Evolutionary conservation across 2,329 filamentous ascomycete species (phyloP), one percentile per base, ranked within the genome.

Genomic region (Aspergillus thermomutatus): DNA sequence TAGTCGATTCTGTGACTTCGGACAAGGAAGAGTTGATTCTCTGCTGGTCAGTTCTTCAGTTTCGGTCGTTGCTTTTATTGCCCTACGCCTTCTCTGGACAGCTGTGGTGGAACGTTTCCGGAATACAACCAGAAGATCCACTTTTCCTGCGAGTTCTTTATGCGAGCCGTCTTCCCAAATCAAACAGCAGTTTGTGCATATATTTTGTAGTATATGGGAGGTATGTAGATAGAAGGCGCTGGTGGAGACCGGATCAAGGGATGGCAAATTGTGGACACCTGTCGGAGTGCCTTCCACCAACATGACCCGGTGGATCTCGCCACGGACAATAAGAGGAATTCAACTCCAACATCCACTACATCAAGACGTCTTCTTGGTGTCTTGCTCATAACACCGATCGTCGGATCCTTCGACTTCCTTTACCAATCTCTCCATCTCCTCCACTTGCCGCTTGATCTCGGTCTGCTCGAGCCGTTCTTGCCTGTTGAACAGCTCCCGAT

Each of bases 331-430:
- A 26, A 47, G 11, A n/a, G 6, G 11, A 31, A 47, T 14, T 26
- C 6, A 2, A 27, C 5, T n/a, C n/a, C n/a, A 9, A 48, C 25
- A 37, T 1, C 1, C 17, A 6, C 31, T 19, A 40, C 9, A 46
- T 45, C 47, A 58, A 11, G 28, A 48, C 4, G 31, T 34, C 48
- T 59, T 54, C 50, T 58, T 59, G 7, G 2, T 25, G n/a, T 43
- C 52, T 21, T 4, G 23, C 19, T 23, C 26, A 45, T 61, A 61
- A 9, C 47, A 53, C 14, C 59, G 56, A 37, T 61, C 54, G 51
- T 59, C 59, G 8, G 47, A 45, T 10, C 59, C 59, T 31, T 61
- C 59, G 1, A 61, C 52, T 21, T 59, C 59, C 46, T 56, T 53
- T 25, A 61, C 59, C 27, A 61, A 47, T 14, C 50, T 49, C 14